Percentiles rank a stretch among this genome's conserved stretches.
These are phyloP conservation scores for Elasticomyces elasticus DNA, from an alignment of 495 filamentous ascomycete genomes.

Conservation along the genomic window DNA sequence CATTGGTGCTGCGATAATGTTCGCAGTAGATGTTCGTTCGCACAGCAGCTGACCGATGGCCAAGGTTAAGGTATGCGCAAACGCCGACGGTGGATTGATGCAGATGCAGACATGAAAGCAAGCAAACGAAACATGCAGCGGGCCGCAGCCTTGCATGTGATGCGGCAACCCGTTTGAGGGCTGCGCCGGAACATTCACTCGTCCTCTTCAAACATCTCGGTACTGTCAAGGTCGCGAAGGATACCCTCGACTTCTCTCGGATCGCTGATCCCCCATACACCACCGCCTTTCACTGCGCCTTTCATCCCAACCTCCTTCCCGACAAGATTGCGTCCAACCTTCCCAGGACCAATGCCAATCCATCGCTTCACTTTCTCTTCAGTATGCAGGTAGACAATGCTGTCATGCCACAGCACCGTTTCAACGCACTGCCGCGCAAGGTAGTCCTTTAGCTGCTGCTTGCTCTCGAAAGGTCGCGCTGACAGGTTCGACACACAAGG, in stretches of 20 bases:
- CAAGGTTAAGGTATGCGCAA: no score
- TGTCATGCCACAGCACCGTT: constrained; percentile 90
- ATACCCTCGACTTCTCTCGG: constrained; percentile 73
- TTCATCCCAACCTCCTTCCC: constrained; percentile 92
- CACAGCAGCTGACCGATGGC: background rate
- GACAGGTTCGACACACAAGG: constrained; percentile 81
- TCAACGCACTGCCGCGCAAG: constrained; percentile 71
- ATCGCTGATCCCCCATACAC: constrained; percentile 86
- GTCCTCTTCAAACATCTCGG: constrained; percentile 44
- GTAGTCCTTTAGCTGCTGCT: constrained; percentile 62
- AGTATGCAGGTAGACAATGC: constrained; percentile 79
- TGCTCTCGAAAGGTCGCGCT: constrained; percentile 62
- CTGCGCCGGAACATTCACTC: no score
- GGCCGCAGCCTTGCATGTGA: no score
- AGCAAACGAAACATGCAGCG: no score
- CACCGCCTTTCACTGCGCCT: constrained; percentile 71
- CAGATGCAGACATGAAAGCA: no score
- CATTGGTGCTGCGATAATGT: background rate
- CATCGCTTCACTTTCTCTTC: constrained; percentile 74
- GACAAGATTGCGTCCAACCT: constrained; percentile 87
- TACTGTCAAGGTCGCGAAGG: constrained; percentile 61
- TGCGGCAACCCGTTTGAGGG: no score
- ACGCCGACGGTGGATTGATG: no score
- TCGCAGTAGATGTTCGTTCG: background rate
- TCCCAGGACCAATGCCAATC: constrained; percentile 91